These are phyloP conservation scores for Leccinellum albellum DNA, from an alignment of 768 basidiomycete genomes.

Conservation along the genomic window DNA sequence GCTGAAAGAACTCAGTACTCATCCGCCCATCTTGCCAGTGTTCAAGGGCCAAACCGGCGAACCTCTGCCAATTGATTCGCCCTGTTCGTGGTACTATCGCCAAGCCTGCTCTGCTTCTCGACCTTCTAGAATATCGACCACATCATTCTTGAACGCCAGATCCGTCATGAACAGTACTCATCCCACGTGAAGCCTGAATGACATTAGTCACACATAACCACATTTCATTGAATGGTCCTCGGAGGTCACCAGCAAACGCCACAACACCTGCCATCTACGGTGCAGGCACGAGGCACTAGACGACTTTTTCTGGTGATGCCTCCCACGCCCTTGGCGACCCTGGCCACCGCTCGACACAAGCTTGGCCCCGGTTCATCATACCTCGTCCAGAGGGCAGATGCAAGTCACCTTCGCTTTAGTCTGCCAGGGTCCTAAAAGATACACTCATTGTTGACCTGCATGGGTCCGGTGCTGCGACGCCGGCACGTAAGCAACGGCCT, in stretches of 20 bases:
- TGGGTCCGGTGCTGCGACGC: background rate
- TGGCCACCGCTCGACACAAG: constrained; percentile 8
- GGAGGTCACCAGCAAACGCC: constrained; percentile 17
- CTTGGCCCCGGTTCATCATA: background rate
- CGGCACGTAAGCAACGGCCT: background rate
- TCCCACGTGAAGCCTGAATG: constrained; percentile 11
- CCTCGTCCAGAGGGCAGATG: constrained; percentile 4
- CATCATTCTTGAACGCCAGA: background rate
- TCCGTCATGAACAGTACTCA: background rate
- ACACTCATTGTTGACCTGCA: background rate
- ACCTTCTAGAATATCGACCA: constrained; percentile 16
- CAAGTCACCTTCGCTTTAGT: background rate
- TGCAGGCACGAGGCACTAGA: constrained; percentile 30
- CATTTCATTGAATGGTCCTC: constrained; percentile 27
- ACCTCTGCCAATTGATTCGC: background rate
- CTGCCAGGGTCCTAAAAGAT: too few relatives aligned
- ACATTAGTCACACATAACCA: background rate
- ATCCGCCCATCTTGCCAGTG: background rate
- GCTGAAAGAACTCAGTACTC: constrained; percentile 4
- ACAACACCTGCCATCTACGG: constrained; percentile 11
- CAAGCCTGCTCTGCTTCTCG: constrained; percentile 1
- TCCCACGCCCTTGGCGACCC: constrained; percentile 29
- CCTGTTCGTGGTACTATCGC: background rate
- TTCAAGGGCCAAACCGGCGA: background rate
- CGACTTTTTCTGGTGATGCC: constrained; percentile 13